Percentiles rank a stretch among this genome's conserved stretches.
Conservation (phyloP, 75 land plant genomes). For the Cunninghamia lanceolata region DNA sequence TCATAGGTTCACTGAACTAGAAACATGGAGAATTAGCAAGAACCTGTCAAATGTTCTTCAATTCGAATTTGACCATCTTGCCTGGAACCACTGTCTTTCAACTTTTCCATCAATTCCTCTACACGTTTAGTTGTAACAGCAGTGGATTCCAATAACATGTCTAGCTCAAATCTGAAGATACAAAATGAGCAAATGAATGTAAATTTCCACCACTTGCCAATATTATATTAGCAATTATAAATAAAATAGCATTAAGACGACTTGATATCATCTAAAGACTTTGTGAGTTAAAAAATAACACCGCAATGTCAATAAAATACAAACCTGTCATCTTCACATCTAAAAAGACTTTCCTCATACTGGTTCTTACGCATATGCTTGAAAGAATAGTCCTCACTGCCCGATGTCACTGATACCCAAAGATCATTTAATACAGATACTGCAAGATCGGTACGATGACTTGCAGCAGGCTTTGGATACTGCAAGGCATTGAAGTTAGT, state of each 20-base stretch:
- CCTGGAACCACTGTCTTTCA: constrained; percentile 45
- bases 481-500: constrained; percentile 19
- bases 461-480: constrained; percentile 68
- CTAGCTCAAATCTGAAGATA: constrained; percentile 70
- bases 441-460: constrained; percentile 63
- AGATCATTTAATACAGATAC: constrained; percentile 65
- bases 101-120: constrained; percentile 68
- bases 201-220: neutral
- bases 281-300: neutral
- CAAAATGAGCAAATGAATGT: neutral
- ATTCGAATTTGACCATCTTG: constrained; percentile 55
- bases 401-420: constrained; percentile 83
- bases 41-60: constrained; percentile 75
- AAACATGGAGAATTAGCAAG: neutral
- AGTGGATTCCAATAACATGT: constrained; percentile 87
- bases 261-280: neutral
- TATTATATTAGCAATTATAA: constrained; percentile 5
- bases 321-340: constrained; percentile 86
- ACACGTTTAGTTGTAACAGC: constrained; percentile 68
- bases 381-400: constrained; percentile 84
- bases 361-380: constrained; percentile 86
- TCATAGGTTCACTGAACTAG: neutral
- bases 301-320: neutral
- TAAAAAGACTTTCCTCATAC: constrained; percentile 76
- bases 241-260: neutral